Conservation (phyloP, 2,329 filamentous ascomycete species). For the Epichloe aotearoae region DNA sequence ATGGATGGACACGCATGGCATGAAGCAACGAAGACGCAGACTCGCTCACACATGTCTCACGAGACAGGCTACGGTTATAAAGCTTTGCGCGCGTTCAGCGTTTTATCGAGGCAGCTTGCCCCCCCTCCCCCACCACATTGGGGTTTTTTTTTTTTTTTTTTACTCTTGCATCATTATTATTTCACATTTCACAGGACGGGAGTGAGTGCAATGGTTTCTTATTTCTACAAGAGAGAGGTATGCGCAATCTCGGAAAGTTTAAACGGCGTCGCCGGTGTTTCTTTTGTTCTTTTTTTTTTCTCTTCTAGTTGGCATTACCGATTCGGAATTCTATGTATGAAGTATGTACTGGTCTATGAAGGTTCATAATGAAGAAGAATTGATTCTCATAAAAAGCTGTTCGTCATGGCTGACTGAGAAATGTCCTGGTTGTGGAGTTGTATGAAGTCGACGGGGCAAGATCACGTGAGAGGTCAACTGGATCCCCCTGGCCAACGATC, state of each 20-base stretch:
- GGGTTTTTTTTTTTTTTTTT: background rate
- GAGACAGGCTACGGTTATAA: background rate
- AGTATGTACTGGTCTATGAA: background rate
- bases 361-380: background rate
- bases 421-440: no score
- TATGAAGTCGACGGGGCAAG: no score
- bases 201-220: background rate
- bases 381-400: no score
- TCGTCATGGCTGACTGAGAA: no score
- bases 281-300: background rate
- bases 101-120: background rate
- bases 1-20: background rate
- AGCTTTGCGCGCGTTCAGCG: background rate
- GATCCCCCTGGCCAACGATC: no score
- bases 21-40: conserved; percentile 1
- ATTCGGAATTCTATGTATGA: conserved; percentile 1
- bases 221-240: background rate
- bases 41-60: background rate
- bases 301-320: background rate
- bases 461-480: no score
- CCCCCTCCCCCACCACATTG: background rate
- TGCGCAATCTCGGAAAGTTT: background rate
- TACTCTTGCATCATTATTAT: background rate
- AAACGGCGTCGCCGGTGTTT: conserved; percentile 2
- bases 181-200: background rate